Evolutionary conservation across 1,139 yeast species (phyloP), one percentile per base, ranked within the genome.

Genomic region (Suhomyces chickasaworum): DNA sequence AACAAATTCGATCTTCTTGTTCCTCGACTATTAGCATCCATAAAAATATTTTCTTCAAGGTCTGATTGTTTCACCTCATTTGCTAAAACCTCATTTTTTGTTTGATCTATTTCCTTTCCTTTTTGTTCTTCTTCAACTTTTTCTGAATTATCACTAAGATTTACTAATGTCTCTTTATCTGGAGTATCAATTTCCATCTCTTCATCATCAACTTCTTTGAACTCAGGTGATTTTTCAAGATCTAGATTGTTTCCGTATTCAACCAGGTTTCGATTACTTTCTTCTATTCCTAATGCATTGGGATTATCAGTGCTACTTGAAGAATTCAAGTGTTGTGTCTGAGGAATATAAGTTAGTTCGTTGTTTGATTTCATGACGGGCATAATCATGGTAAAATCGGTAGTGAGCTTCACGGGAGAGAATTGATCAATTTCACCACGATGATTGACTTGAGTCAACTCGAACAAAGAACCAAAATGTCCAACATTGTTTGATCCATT

Each of bases 311-410:
- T 3, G 9, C 21, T 21, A 3, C 7, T n/a, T 5, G 21, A 16
- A 5, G 37, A 47, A 10, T 20, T 45, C 4, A 34, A 16, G 12
- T 30, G 27, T 7, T 37, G 21, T n/a, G 27, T n/a, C 18, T 42
- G 32, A 6, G 46, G 46, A 7, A 47, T 32, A 25, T 51, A 52
- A 4, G 54, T 45, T 13, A 53, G 47, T 25, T 58, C 64, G 25
- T 55, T 44, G 39, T 54, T 46, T 5, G 49, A 56, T 41, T 58
- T 56, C 42, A 51, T 49, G 4, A 56, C 50, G 4, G 76, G 75
- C 20, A 68, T 49, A 21, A 72, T 52, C 75, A 71, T 71, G 1
- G 77, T 72, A 43, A 72, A 68, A 42, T 71, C 77, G 8, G 67
- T 58, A 3, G 62, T 57, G 16, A 56, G 58, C 50, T 70, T 69